Percentiles rank a stretch among this genome's conserved stretches.
These are phyloP conservation scores for Fraxinus greggii DNA, from an alignment of 305 asterid species.

Conservation along the genomic window DNA sequence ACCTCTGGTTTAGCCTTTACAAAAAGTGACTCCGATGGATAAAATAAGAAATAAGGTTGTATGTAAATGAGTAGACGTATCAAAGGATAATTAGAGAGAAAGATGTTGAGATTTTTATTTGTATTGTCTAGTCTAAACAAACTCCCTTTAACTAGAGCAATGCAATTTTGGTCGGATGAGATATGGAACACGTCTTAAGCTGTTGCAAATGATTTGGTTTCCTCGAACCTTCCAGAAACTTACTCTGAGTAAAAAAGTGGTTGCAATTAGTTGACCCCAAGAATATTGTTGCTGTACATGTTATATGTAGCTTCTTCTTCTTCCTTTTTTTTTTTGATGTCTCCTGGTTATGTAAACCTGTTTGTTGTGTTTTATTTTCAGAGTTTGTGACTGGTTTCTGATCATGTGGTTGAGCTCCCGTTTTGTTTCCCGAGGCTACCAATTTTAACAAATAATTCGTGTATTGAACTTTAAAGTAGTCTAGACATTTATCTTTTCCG, in stretches of 20 bases:
- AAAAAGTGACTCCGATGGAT: not conserved
- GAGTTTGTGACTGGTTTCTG: not conserved
- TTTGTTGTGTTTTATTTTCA: not conserved
- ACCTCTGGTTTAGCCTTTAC: not conserved
- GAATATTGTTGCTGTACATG: not conserved
- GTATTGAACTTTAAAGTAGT: constrained; percentile 14
- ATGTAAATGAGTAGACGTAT: not conserved
- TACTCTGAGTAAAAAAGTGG: not conserved
- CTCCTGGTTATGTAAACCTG: not conserved
- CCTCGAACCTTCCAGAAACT: not conserved
- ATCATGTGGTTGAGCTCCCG: not conserved
- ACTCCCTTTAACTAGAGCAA: not conserved
- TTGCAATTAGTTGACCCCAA: not conserved
- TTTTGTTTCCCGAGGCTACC: not conserved
- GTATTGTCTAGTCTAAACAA: not conserved
- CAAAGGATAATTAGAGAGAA: not conserved
- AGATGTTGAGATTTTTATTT: not conserved
- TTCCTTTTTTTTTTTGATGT: no score
- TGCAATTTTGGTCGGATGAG: not conserved
- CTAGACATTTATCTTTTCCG: not conserved
- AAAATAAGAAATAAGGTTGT: not conserved
- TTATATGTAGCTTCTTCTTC: not conserved
- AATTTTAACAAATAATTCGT: not conserved
- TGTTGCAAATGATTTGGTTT: not conserved
- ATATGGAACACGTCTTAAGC: not conserved